Base-by-base conservation (phyloP, 2,329 filamentous ascomycete species). In the Karstenula rhodostoma region DNA sequence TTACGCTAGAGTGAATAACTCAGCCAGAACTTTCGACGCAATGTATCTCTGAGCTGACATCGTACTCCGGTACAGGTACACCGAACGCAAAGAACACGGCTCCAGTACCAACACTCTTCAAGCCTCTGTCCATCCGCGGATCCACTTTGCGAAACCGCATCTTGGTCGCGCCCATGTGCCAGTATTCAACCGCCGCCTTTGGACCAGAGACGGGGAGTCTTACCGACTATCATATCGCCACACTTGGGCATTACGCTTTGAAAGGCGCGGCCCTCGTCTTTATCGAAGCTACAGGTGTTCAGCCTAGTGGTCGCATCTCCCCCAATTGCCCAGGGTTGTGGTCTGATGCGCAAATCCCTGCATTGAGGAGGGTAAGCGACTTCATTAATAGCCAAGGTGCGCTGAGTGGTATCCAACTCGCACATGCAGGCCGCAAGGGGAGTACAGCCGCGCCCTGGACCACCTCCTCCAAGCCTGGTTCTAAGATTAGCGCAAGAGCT, bases 81-180 rank as follows among this genome's bases (percentile, higher is more conserved):
- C 68, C 69, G 4, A 35, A 56, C 12, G 52, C 61, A n/a, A 48
- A 50, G 17, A 44, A 50, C 25, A 61, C 60, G 37, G 10, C 35
- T 23, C 2, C 54, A 0, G 59, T 66, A 3, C 75, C 76, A 0
- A 77, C 69, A 1, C 71, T 78, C 46, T 78, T 78, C 63, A 75
- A 58, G 12, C 73, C 77, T 5, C 70, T 78, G 27, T 73, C 67
- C n/a, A 78, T 78, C 54, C 71, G 77, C 44, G 66, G 66, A 33
- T 69, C 67, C 3, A 78, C 73, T 0, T 69, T 78, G 27, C 69
- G 71, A 40, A 78, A 78, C 62, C 72, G 77, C 59, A 76, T 78
- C 57, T 55, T 76, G 4, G 75, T 78, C 10, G 73, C 75, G 0
- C 77, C 76, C n/a, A 77, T 78, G 76, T 78, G 77, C 63, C 74